Conservation (phyloP, 1,284 basidiomycete species). For the Naganishia cerealis region DNA sequence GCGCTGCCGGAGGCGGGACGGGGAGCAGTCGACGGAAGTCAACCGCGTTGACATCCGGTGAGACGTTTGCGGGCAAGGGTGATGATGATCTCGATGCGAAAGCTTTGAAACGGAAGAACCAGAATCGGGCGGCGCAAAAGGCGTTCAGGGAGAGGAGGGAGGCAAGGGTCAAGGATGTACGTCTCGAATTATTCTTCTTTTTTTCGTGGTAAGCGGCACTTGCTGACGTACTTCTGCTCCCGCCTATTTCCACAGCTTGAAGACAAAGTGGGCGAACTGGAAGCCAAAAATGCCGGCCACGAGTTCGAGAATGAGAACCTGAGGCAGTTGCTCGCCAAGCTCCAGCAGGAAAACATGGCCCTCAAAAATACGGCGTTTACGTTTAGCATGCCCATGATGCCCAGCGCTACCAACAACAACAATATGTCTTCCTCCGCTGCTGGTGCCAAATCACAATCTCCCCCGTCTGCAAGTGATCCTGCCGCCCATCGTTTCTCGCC, state of each 20-base stretch:
- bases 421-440: not conserved
- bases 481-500: not conserved
- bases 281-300: constrained; percentile 49
- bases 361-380: constrained; percentile 53
- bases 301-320: constrained; percentile 54
- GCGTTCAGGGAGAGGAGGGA: constrained; percentile 55
- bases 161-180: constrained; percentile 51
- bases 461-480: not conserved
- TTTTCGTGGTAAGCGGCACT: not conserved
- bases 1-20: not conserved
- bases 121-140: constrained; percentile 55
- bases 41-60: not conserved
- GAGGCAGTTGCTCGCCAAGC: constrained; percentile 49
- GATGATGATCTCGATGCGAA: constrained; percentile 37
- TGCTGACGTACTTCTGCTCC: not conserved
- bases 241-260: constrained; percentile 45
- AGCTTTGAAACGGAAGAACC: constrained; percentile 53
- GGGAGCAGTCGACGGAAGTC: constrained; percentile 10
- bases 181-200: not conserved
- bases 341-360: constrained; percentile 55
- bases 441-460: not conserved
- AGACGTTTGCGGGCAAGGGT: constrained; percentile 7
- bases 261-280: constrained; percentile 51
- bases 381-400: constrained; percentile 49
- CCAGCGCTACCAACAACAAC: constrained; percentile 23